A percentile compares a stretch with the other conserved stretches of the same genome.
Conservation (phyloP, 306 rosid species). For the Adenanthera pavonina region DNA sequence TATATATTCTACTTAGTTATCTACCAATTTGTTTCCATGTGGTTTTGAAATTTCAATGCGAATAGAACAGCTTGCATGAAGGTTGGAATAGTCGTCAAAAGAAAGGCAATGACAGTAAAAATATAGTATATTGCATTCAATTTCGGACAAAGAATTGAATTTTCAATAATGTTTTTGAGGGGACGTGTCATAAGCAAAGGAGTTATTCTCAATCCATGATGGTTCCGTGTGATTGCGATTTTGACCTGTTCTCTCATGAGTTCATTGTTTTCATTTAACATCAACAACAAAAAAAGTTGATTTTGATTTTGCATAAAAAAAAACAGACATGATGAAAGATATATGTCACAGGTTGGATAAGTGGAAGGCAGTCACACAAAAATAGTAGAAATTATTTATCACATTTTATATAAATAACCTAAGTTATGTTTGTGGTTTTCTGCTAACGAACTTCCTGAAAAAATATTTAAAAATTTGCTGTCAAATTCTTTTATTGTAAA, state of each 20-base stretch:
- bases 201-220: constrained; percentile 19
- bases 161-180: constrained; percentile 15
- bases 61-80: neutral
- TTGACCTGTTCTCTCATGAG: neutral
- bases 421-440: too few relatives aligned
- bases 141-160: neutral
- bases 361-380: neutral
- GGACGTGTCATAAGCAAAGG: constrained; percentile 12
- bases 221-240: neutral
- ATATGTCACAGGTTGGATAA: neutral
- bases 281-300: neutral
- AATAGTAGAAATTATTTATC: neutral
- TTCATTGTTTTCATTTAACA: neutral
- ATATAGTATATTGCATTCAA: neutral
- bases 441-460: too few relatives aligned
- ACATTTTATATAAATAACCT: too few relatives aligned
- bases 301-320: neutral
- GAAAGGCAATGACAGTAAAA: neutral
- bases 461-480: too few relatives aligned
- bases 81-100: neutral
- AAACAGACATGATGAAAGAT: neutral
- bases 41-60: neutral
- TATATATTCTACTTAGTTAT: neutral
- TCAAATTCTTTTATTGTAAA: too few relatives aligned
- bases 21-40: neutral